Evolutionary conservation across 2,329 filamentous ascomycete species (phyloP).

Genomic region (Colletotrichum sublineola): DNA sequence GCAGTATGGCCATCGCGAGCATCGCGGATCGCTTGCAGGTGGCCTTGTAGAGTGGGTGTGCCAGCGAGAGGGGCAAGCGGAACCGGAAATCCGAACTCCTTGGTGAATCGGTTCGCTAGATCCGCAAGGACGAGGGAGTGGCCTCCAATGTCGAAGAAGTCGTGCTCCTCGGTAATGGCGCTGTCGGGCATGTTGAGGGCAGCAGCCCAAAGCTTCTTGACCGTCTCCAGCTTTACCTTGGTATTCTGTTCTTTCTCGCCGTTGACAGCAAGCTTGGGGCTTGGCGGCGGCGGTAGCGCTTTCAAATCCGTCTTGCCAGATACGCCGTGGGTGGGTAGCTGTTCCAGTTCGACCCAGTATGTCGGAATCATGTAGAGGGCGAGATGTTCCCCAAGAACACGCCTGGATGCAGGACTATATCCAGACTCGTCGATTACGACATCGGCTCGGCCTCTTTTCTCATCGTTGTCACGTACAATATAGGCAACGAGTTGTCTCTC

Average conservation of each 20-base stretch:
- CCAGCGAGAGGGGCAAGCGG: constrained; percentile 79
- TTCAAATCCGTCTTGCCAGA: constrained; percentile 85
- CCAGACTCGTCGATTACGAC: constrained; percentile 78
- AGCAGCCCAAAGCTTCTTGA: constrained; percentile 80
- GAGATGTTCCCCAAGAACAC: constrained; percentile 73
- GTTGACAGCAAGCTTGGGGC: constrained; percentile 59
- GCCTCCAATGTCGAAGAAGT: constrained; percentile 85
- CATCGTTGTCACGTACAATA: constrained; percentile 76
- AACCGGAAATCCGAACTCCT: constrained; percentile 79
- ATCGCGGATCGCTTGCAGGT: constrained; percentile 77
- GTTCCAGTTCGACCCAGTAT: constrained; percentile 80
- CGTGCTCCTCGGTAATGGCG: constrained; percentile 76
- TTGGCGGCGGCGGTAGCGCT: constrained; percentile 74
- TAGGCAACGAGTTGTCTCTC: constrained; percentile 83
- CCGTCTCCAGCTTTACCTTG: constrained; percentile 74
- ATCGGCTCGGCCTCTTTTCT: constrained; percentile 67
- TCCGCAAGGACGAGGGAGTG: constrained; percentile 85
- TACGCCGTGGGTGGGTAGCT: constrained; percentile 80
- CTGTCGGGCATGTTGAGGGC: constrained; percentile 74
- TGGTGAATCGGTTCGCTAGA: constrained; percentile 77
- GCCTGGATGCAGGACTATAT: constrained; percentile 77
- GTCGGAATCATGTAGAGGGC: constrained; percentile 89
- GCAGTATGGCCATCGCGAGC: constrained; percentile 80
- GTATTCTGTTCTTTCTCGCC: constrained; percentile 66
- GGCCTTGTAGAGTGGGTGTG: constrained; percentile 78